Evolutionary conservation across 129 eudicot species (phyloP).

Genomic region (Rutidosis leptorrhynchoides): DNA sequence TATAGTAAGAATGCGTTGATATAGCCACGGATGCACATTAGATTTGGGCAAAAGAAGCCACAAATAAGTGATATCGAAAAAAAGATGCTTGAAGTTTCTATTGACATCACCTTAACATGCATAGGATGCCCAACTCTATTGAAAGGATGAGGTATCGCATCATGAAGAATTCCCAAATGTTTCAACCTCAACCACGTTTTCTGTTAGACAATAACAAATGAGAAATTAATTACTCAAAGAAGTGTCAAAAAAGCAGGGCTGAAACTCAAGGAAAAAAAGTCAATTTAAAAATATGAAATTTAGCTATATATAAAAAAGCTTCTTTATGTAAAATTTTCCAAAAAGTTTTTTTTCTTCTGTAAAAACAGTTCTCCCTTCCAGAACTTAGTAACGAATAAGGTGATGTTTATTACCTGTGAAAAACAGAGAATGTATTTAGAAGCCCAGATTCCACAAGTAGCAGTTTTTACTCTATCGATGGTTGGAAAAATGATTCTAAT

Average conservation of each 20-base stretch:
- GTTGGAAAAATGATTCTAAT: conserved; percentile 72
- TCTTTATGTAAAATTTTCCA: no score
- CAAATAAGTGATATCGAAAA: neutral
- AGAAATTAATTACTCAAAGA: neutral
- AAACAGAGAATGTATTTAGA: conserved; percentile 75
- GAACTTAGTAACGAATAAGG: no score
- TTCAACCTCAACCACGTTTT: conserved; percentile 85
- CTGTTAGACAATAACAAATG: conserved; percentile 35
- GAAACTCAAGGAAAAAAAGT: neutral
- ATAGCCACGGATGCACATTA: neutral
- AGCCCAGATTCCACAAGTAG: conserved; percentile 61
- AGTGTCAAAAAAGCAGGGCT: conserved; percentile 5
- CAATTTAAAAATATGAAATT: no score
- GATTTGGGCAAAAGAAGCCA: neutral
- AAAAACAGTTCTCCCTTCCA: no score
- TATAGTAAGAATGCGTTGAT: neutral
- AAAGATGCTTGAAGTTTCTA: neutral
- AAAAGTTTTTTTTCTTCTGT: no score
- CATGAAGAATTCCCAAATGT: conserved; percentile 65
- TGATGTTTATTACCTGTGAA: conserved; percentile 53
- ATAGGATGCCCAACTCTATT: conserved; percentile 70
- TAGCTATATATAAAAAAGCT: no score
- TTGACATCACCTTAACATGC: conserved; percentile 74
- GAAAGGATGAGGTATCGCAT: conserved; percentile 67
- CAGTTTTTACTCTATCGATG: conserved; percentile 75